Evolutionary conservation across 139 green algal genomes (phyloP).

Genomic region (Chlamydomonas sp.): DNA sequence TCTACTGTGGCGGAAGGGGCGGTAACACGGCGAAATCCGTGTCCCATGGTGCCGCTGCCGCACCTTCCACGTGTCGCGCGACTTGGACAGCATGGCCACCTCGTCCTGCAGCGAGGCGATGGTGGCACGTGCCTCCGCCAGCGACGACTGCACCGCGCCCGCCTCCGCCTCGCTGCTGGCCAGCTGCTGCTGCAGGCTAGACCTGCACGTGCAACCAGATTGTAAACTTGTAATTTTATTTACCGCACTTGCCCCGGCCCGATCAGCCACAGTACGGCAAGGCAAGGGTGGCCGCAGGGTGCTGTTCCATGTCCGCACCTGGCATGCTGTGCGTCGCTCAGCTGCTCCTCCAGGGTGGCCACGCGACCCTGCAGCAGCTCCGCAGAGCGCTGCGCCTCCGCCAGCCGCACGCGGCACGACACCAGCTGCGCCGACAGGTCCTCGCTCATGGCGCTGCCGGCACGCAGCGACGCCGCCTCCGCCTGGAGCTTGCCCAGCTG

Average conservation of each 20-base stretch:
- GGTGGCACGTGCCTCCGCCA: neutral
- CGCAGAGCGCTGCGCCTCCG: slow-evolving; percentile 23
- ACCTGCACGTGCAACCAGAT: neutral
- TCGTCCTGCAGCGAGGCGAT: slow-evolving; percentile 30
- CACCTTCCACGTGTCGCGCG: slow-evolving; percentile 35
- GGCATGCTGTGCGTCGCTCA: neutral
- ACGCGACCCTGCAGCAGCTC: neutral
- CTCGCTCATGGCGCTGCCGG: neutral
- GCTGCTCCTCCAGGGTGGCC: neutral
- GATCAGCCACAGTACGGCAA: too few species aligned
- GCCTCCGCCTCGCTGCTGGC: neutral
- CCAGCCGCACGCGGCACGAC: neutral
- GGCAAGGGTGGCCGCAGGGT: too few species aligned
- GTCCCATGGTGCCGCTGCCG: neutral
- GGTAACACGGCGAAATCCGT: too few species aligned
- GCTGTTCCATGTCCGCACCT: neutral
- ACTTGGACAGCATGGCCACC: slow-evolving; percentile 26
- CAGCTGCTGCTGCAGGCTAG: slow-evolving; percentile 24
- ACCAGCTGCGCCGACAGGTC: slow-evolving; percentile 21
- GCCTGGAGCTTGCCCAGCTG: slow-evolving; percentile 32
- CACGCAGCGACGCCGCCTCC: slow-evolving; percentile 9
- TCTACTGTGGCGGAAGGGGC: too few species aligned
- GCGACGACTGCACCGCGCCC: slow-evolving; percentile 5
- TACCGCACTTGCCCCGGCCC: too few species aligned
- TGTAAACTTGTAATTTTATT: too few species aligned